Percentiles rank a stretch among this genome's conserved stretches.
Conservation (phyloP, 2,329 filamentous ascomycete species). For the Bertia moriformis region DNA sequence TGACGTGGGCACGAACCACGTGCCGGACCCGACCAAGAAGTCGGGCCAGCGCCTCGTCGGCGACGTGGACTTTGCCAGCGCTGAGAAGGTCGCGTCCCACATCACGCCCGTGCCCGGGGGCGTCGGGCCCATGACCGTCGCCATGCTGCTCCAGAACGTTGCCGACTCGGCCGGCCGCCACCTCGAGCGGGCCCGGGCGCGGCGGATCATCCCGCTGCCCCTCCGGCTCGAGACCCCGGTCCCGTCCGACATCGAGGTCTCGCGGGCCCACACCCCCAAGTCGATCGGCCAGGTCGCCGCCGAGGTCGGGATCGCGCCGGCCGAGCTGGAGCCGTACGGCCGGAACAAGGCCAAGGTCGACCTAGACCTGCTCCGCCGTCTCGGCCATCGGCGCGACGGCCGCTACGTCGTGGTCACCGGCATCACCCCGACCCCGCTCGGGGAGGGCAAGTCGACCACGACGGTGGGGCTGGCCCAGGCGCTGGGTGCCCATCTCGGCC, state of each 20-base stretch:
- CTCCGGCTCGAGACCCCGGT: conserved; percentile 68
- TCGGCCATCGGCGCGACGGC: conserved; percentile 76
- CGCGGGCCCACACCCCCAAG: conserved; percentile 77
- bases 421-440: conserved; percentile 90
- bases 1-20: conserved; percentile 94
- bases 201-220: conserved; percentile 69
- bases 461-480: conserved; percentile 93
- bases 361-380: conserved; percentile 63
- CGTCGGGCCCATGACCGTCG: conserved; percentile 96
- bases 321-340: conserved; percentile 88
- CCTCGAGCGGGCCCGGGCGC: conserved; percentile 69
- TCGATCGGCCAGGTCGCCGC: conserved; percentile 70
- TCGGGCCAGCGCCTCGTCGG: conserved; percentile 84
- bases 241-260: conserved; percentile 87
- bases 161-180: conserved; percentile 71
- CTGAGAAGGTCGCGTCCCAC: conserved; percentile 69
- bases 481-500: conserved; percentile 72
- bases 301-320: conserved; percentile 71
- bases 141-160: conserved; percentile 93
- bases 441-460: conserved; percentile 95
- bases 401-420: conserved; percentile 87
- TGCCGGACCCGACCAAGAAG: conserved; percentile 78
- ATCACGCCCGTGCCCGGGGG: conserved; percentile 95
- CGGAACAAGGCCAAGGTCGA: conserved; percentile 94
- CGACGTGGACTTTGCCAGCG: conserved; percentile 83